Base-by-base conservation (phyloP, 2,329 filamentous ascomycete species). In the Aspergillus sp. region DNA sequence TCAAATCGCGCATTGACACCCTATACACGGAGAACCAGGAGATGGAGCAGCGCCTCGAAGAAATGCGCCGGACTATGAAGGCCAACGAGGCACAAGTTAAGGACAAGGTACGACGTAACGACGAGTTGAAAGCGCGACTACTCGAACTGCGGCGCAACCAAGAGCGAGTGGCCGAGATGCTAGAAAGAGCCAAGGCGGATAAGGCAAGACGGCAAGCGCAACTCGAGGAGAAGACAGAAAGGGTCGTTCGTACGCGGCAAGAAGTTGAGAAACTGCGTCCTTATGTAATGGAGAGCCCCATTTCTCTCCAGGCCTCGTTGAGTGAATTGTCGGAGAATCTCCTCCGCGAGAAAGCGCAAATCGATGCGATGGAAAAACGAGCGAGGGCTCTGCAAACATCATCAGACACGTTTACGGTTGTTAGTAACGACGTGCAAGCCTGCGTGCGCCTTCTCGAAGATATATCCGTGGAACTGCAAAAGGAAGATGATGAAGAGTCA, bases 361-460 rank as follows among this genome's bases (percentile, higher is more conserved):
- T 97, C 62, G 94, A 98, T 71, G 82, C 88, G 1, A 85, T 98
- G 48, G 95, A 99, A 75, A 88, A 91, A 64, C 86, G 94, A 58
- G 88, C 90, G n/a, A 86, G 95, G 62, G 94, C 92, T 0, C 82
- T 99, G 21, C 93, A 98, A 72, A 98, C 94, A 1, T 96, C 91
- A 7, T 88, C 88, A 3, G 94, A 98, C 75, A 94, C 92, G 0
- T 98, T 98, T 73, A 83, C 86, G 3, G 88, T 96, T 0, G 91
- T 97, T 0, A 84, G 89, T 8, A 86, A 89, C 10, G 95, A 99
- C 70, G 92, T 99, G 15, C 88, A 90, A 7, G 88, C 90, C 2
- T 96, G 93, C 71, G 92, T 92, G 70, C 94, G 94, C 71, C 83
- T 98, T 11, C 86, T 98, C 3, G 91, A 95, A 57, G 94, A 98